Base-by-base conservation (phyloP, 2,329 filamentous ascomycete genomes). In the Ophiosphaerella herpotricha region DNA sequence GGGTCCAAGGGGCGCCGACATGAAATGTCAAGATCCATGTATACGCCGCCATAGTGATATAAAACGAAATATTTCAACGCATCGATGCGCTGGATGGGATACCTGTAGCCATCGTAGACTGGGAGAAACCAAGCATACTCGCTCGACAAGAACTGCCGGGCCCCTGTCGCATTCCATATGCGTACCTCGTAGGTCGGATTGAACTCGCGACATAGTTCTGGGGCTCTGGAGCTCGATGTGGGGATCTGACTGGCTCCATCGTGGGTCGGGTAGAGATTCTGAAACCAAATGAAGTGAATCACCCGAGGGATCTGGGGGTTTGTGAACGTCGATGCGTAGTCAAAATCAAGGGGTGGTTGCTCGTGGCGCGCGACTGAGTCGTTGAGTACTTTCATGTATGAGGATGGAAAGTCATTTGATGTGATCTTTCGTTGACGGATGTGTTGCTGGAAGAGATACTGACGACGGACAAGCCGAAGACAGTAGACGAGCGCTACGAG, bases 1-100 rank as follows among this genome's bases (percentile, higher is more conserved):
- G 60, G 57, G 14, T 62, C 60, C n/a, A 63, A 44, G 3, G 54
- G 39, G 13, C 47, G 51, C 9, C 52, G 60, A 53, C 59, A 62
- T 1, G 54, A 52, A 18, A 48, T 68, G 63, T 62, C 60, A 4
- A 64, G 52, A 26, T 66, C 64, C 55, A 67, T 59, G 35, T 67
- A 67, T 1, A 66, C 52, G 13, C 64, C 63, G 6, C 64, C 64
- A 18, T 44, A 64, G 35, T 66, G 60, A 31, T 51, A 59, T 1
- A 67, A 57, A 9, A 52, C 54, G 36, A 66, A 63, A 41, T 67
- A 67, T 37, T 63, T 60, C 16, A 66, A 39, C 5, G 60, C 61
- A 29, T 67, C 63, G n/a, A 63, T 53, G 12, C 56, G 55, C 42
- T 67, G 61, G 21, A 67, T 67, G 2, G 57, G 56, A n/a, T 67